Percentiles rank a stretch among this genome's conserved stretches.
These are phyloP conservation scores for Saturnispora galanensis DNA, from an alignment of 805 yeast genomes.

Conservation along the genomic window DNA sequence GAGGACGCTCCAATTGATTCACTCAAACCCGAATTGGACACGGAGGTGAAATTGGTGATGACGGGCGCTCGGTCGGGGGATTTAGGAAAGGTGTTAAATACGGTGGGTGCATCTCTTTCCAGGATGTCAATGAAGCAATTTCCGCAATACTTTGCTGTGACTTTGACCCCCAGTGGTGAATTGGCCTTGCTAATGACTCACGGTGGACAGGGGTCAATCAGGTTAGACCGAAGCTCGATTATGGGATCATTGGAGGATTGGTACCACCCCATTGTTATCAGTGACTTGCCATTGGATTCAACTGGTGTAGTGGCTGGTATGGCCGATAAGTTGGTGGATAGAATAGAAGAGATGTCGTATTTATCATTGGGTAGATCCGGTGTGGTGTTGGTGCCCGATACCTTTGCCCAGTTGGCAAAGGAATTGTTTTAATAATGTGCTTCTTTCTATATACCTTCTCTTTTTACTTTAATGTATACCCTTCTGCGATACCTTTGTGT, in stretches of 20 bases:
- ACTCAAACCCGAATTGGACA: slow-evolving; percentile 37
- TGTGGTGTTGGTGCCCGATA: slow-evolving; percentile 48
- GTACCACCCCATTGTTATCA: slow-evolving; percentile 45
- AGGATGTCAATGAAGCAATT: slow-evolving; percentile 13
- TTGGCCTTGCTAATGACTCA: slow-evolving; percentile 40
- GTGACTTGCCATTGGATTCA: slow-evolving; percentile 44
- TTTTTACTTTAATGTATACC: no score
- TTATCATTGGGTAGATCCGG: slow-evolving; percentile 53
- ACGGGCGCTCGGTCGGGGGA: slow-evolving; percentile 53
- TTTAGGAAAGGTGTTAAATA: slow-evolving; percentile 31
- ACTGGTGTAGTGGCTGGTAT: slow-evolving; percentile 62
- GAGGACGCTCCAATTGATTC: no score
- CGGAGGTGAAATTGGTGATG: slow-evolving; percentile 33
- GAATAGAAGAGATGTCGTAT: slow-evolving; percentile 43
- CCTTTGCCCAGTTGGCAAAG: slow-evolving; percentile 17
- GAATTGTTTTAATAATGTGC: neutral
- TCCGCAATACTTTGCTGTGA: slow-evolving; percentile 42
- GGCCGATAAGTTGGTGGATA: slow-evolving; percentile 35
- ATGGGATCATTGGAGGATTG: slow-evolving; percentile 50
- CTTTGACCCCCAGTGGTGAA: slow-evolving; percentile 42
- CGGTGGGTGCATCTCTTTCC: slow-evolving; percentile 31
- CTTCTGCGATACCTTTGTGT: no score
- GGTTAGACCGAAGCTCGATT: slow-evolving; percentile 32
- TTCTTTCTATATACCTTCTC: no score
- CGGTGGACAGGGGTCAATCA: slow-evolving; percentile 28